Evolutionary conservation across 306 rosid genomes (phyloP), one percentile per base, ranked within the genome.

Genomic region (Oemleria cerasiformis): DNA sequence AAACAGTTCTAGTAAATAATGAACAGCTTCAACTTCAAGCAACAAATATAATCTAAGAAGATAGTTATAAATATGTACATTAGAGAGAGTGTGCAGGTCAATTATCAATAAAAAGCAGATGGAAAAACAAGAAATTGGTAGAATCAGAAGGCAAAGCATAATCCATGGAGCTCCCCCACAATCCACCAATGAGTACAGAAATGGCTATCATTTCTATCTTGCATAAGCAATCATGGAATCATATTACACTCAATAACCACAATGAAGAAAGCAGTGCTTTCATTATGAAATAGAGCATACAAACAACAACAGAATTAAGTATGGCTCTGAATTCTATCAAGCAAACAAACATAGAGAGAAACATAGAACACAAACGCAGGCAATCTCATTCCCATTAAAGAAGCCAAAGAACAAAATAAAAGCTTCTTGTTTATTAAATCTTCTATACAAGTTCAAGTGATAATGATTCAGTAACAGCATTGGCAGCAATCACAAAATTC

Each of bases 401-500:
- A 21, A 20, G 61, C 39, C 39, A 4, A 23, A 21, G 38, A 23
- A 21, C 36, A 23, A 21, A 54, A 54, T 0, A 7, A 38, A n/a
- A 67, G 19, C 47, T 3, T 50, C 55, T 53, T 34, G 61, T 50
- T 53, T 25, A 68, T 68, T 68, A 34, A 41, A 41, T 55, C n/a
- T 16, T 48, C 65, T 70, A 56, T 42, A 42, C 74, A 70, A 8
- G 65, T 41, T 56, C 65, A 41, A 41, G 14, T 25, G n/a, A 51
- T 50, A 2, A 19, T 41, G 14, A 45, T 53, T 53, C 39, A 6
- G n/a, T 9, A 42, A 41, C 25, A 15, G 54, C 50, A 68, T 11
- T 25, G 20, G 40, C 13, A 68, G 51, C 63, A 53, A 42, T 17
- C 64, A 56, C 74, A 68, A 68, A n/a, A 48, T 69, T 50, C 74